Evolutionary conservation across 2,329 filamentous ascomycete species (phyloP).

Genomic region (Aspergillus pseudotamarii): DNA sequence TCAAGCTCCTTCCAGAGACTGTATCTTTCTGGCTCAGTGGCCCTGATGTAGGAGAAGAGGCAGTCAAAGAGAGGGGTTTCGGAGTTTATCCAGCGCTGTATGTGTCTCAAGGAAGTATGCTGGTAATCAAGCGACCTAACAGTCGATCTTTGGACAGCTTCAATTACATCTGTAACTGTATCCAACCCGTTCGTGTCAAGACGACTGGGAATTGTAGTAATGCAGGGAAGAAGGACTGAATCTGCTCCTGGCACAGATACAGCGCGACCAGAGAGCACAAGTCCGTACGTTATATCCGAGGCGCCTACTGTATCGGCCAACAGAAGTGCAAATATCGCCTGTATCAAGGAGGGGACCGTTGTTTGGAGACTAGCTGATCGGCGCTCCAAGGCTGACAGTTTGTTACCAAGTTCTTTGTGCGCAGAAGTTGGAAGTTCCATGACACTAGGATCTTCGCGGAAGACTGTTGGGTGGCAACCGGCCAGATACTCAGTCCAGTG

Average conservation of each 20-base stretch:
- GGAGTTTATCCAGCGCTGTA: constrained; percentile 39
- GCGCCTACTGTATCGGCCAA: constrained; percentile 31
- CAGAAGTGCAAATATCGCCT: constrained; percentile 38
- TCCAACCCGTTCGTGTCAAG: constrained; percentile 26
- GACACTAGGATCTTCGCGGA: constrained; percentile 11
- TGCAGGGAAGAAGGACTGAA: constrained; percentile 38
- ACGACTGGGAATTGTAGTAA: constrained; percentile 42
- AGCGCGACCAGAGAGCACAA: constrained; percentile 37
- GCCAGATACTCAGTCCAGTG: constrained; percentile 31
- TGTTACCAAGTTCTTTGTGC: constrained; percentile 18
- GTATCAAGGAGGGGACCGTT: constrained; percentile 35
- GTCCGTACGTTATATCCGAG: constrained; percentile 37
- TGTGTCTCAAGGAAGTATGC: constrained; percentile 38
- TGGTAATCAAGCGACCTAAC: constrained; percentile 38
- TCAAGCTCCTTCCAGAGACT: constrained; percentile 35
- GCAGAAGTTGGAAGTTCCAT: constrained; percentile 16
- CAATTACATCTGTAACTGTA: constrained; percentile 27
- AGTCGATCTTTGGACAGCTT: constrained; percentile 25
- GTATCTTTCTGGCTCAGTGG: constrained; percentile 13
- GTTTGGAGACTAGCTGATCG: constrained; percentile 30
- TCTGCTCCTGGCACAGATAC: constrained; percentile 34
- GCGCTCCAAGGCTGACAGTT: constrained; percentile 30
- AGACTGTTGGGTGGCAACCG: constrained; percentile 26
- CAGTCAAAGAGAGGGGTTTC: constrained; percentile 37
- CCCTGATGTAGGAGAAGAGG: constrained; percentile 37